Percentiles rank a stretch among this genome's conserved stretches.
Evolutionary conservation across 495 filamentous ascomycete genomes (phyloP).

Genomic region (Copromyces sp.): DNA sequence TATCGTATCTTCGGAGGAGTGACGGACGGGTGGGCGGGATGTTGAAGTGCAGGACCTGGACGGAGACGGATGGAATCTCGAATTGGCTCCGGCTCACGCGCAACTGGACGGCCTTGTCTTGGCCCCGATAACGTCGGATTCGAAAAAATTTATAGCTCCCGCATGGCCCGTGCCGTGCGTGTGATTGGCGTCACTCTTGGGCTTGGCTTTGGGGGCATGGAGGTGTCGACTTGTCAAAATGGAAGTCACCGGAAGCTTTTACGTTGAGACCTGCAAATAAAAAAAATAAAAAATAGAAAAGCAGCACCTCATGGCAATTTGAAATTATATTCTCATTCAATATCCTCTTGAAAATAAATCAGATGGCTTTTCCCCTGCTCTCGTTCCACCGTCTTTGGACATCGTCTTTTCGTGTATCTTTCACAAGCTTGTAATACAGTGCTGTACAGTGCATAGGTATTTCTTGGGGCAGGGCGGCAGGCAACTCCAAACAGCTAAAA

Average conservation of each 20-base stretch:
- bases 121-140: slow-evolving; percentile 10
- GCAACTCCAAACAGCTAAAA: neutral
- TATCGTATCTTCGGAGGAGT: slow-evolving; percentile 4
- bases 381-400: neutral
- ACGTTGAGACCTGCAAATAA: neutral
- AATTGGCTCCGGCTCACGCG: slow-evolving; percentile 9
- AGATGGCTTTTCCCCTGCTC: neutral
- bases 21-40: slow-evolving; percentile 1
- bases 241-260: neutral
- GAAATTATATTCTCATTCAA: neutral
- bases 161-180: slow-evolving; percentile 16
- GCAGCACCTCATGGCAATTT: neutral
- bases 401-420: neutral
- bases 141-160: slow-evolving; percentile 19
- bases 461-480: neutral
- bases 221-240: neutral
- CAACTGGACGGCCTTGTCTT: neutral
- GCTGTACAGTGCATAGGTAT: neutral
- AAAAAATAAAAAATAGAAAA: too few species aligned
- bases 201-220: neutral
- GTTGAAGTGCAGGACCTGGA: neutral
- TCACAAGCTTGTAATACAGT: neutral
- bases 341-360: neutral
- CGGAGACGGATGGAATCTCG: neutral
- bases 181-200: slow-evolving; percentile 1